Base-by-base conservation (phyloP, 257 asterid species). In the Cinchona pubescens region DNA sequence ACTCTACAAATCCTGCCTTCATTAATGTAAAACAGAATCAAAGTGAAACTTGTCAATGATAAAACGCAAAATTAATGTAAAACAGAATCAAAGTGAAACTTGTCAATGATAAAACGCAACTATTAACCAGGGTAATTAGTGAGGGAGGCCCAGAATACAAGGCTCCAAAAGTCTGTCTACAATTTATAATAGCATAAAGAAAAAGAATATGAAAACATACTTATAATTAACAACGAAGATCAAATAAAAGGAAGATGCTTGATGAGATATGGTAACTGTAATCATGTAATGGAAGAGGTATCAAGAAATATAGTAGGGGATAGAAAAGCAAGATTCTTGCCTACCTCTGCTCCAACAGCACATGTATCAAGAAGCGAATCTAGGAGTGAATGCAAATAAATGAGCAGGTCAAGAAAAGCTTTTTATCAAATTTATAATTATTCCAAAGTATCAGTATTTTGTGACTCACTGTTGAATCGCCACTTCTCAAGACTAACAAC, bases 311-410 rank as follows among this genome's bases (percentile, higher is more conserved):
- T 74, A 6, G 7, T 37, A 37, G 65, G 51, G 18, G 63, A n/a
- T 2, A 51, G 79, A 51, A 74, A 70, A 63, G 66, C 38, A 60
- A 70, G 75, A 84, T n/a, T n/a, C n/a, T n/a, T n/a, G n/a, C n/a
- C 67, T 87, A 91, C 98, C 90, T 87, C 76, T 60, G 84, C 80
- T 69, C 94, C 91, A 73, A 90, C 88, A 75, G 79, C 82, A 74
- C 92, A 91, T n/a, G 94, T 90, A 82, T 92, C 97, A 65, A 95
- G 93, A 82, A 95, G 32, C 98, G 97, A 75, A 95, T 97, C 99
- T 95, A 89, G 38, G 67, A 82, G 25, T 8, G 75, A 42, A 38
- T 25, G 56, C 34, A 68, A 74, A 34, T 29, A n/a, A 1, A 69
- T 27, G 21, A 43, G 72, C 60, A 42, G 63, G 32, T n/a, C 48